Evolutionary conservation across 345 rosid species (phyloP), one percentile per base, ranked within the genome.

Genomic region (Limnanthes douglasii): DNA sequence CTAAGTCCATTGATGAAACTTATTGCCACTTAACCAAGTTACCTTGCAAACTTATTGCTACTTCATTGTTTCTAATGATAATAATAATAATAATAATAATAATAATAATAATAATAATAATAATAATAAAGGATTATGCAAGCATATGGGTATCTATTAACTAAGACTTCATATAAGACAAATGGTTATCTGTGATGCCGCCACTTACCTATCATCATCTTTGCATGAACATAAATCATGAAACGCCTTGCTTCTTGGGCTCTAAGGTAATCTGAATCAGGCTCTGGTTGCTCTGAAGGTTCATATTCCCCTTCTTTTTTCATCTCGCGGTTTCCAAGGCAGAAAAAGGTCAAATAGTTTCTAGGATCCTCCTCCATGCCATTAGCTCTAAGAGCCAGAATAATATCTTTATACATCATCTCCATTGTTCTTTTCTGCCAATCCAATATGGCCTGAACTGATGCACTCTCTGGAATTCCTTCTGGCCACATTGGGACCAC

Each of bases 401-500:
- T 47, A 16, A 90, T 31, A 53, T 90, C 94, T 46, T 48, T 75
- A 48, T 90, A 90, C 98, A 90, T 90, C 94, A 84, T 77, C 44
- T 80, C 96, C 98, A 90, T 48, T 8, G 94, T 90, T 52, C 96
- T 77, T 51, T 25, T 77, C 70, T 90, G 98, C 96, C 96, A 90
- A 45, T 90, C 94, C 45, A 90, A 52, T 58, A 90, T 90, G 25
- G 96, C 98, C 61, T 77, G 98, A 12, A 84, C 98, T 3, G 94
- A 72, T 39, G 64, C 94, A 47, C 86, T 68, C 68, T 84, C 98
- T 8, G 98, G 98, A 17, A 70, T 43, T 14, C 98, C 98, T 75
- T 90, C 98, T 2, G 98, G 98, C 96, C 98, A 90, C 98, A 90
- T 80, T 3, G 98, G 98, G 34, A 90, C 76, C 28, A 90, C 92